These are phyloP conservation scores for Acephala macrosclerotiorum DNA, from an alignment of 2,329 filamentous ascomycete genomes.

Conservation along the genomic window DNA sequence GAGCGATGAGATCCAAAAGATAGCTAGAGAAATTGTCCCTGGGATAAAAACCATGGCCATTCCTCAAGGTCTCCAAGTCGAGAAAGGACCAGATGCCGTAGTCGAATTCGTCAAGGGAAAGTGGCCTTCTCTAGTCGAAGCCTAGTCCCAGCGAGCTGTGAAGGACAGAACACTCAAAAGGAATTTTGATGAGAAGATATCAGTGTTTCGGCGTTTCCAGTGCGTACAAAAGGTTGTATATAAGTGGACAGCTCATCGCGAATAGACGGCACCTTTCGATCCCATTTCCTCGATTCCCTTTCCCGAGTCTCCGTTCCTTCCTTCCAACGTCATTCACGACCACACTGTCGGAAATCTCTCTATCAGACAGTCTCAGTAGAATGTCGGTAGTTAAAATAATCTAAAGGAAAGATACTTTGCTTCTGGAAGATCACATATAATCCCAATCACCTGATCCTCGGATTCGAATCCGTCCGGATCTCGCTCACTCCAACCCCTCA, in stretches of 20 bases:
- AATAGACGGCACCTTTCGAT: not conserved
- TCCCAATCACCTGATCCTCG: not conserved
- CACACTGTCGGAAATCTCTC: not conserved
- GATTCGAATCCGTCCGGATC: not conserved
- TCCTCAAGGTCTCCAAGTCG: conserved; percentile 60
- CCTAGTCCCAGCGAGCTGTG: not conserved
- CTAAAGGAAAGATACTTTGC: not conserved
- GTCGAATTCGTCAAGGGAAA: conserved; percentile 58
- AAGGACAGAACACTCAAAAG: not conserved
- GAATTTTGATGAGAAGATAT: not conserved
- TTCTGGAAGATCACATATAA: not conserved
- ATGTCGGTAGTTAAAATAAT: not conserved
- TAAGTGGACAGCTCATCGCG: conserved; percentile 3
- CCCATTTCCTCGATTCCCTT: not conserved
- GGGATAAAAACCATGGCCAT: conserved; percentile 59
- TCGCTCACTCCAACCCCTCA: not conserved
- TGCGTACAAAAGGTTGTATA: not conserved
- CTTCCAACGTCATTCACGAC: not conserved
- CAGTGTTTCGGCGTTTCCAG: not conserved
- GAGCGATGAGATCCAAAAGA: conserved; percentile 51
- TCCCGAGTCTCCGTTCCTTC: no score
- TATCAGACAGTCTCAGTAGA: not conserved
- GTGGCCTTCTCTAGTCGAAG: conserved; percentile 35
- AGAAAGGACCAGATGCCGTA: conserved; percentile 61
- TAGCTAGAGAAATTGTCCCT: conserved; percentile 53